Evolutionary conservation across 73 alveolate genomes (phyloP), one percentile per base, ranked within the genome.

Genomic region (Paramecium pentaurelia): DNA sequence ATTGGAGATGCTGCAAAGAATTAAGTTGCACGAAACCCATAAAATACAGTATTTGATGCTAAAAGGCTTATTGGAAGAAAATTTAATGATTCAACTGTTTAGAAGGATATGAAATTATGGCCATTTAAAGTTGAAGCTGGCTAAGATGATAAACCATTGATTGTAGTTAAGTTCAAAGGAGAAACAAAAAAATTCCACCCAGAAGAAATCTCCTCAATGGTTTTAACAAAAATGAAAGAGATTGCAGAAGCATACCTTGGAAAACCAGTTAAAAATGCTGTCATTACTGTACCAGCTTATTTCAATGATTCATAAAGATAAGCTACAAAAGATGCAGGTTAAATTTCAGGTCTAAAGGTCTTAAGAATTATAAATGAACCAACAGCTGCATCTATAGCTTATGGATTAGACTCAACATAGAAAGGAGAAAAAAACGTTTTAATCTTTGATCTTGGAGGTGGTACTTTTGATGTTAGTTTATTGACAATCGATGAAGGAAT

Each of bases 1-100:
- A 94, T 96, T 20, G 99, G 99, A 30, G 99, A 98, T 88, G 99
- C 99, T 20, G 99, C 99, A 27, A 97, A 96, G 96, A 95, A 93
- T 71, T 97, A 98, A 95, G 98, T 95, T 6, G 99, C 99, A 2
- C 95, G 98, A 93, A 98, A 97, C 92, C 99, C 99, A 51, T 93
- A 93, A 71, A 98, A 97, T 96, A 95, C 99, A 20, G 95, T 97
- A 47, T 97, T 93, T 70, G 99, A 94, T 86, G 96, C 97, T 14
- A 97, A 97, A 94, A 95, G 98, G 93, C 93, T 97, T 54, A 95
- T 97, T 45, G 99, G 99, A 14, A 93, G 98, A 77, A 97, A 94
- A 59, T 97, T 94, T 93, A 97, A 97, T 84, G 99, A 98, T 49
- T 95, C 97, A 38, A 86, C 92, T 18, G 99, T 97, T 71, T 98